Conservation (phyloP, 169 alveolate species). For the Blepharisma undulans region DNA sequence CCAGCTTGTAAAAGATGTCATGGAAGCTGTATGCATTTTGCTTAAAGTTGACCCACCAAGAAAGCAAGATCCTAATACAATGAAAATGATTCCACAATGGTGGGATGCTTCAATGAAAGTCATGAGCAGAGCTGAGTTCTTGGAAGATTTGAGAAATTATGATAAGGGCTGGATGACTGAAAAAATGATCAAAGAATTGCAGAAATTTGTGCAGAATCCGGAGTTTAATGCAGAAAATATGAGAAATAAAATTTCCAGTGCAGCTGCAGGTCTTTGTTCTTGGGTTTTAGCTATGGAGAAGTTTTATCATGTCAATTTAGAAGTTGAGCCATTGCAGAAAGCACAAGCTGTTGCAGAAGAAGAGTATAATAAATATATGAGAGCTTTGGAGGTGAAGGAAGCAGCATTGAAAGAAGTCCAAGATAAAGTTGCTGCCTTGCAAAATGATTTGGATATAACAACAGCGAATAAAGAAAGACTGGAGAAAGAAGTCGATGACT, state of each 20-base stretch:
- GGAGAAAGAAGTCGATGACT: constrained; percentile 77
- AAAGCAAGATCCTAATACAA: constrained; percentile 65
- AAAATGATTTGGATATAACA: constrained; percentile 68
- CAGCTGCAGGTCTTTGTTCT: constrained; percentile 68
- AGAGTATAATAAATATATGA: constrained; percentile 65
- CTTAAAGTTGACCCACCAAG: constrained; percentile 54
- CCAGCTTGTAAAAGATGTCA: constrained; percentile 62
- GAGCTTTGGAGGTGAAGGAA: constrained; percentile 75
- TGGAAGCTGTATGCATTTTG: constrained; percentile 82
- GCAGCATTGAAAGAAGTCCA: constrained; percentile 76
- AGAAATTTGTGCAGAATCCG: constrained; percentile 75
- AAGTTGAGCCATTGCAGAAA: constrained; percentile 61
- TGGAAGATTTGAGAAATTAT: constrained; percentile 58
- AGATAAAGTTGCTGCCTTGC: constrained; percentile 73
- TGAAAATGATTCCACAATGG: constrained; percentile 78
- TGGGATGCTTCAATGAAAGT: constrained; percentile 88
- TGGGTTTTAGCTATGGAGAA: constrained; percentile 77
- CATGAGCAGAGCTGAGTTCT: constrained; percentile 69
- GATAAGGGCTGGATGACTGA: constrained; percentile 81
- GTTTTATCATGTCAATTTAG: constrained; percentile 61
- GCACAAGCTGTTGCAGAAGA: constrained; percentile 59
- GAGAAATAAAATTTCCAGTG: constrained; percentile 72
- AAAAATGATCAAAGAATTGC: constrained; percentile 68
- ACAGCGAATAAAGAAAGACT: constrained; percentile 55
- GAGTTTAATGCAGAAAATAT: constrained; percentile 63